Conservation (phyloP, 2,329 filamentous ascomycete genomes). For the Trichoderma asperellum region DNA sequence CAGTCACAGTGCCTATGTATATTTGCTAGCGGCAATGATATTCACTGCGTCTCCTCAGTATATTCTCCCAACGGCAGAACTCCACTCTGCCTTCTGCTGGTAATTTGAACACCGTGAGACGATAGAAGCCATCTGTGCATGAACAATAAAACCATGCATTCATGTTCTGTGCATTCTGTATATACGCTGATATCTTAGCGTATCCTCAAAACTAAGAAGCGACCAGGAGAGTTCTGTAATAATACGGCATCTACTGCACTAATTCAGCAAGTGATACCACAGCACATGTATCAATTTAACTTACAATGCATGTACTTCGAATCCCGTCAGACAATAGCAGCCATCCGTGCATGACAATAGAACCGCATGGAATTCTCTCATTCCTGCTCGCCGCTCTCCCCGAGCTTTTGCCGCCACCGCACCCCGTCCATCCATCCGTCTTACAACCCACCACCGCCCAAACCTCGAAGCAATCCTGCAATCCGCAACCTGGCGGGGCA, state of each 20-base stretch:
- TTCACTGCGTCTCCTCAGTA: too few relatives aligned
- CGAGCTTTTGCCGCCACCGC: not conserved
- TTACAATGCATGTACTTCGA: too few relatives aligned
- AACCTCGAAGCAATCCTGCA: not conserved
- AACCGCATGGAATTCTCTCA: not conserved
- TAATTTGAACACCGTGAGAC: too few relatives aligned
- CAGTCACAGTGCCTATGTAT: too few relatives aligned
- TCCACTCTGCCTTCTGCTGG: too few relatives aligned
- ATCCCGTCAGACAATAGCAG: not conserved
- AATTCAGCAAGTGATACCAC: not conserved
- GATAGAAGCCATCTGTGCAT: too few relatives aligned
- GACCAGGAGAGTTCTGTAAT: not conserved
- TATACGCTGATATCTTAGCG: too few relatives aligned
- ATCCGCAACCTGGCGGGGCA: not conserved
- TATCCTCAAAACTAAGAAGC: too few relatives aligned
- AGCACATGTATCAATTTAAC: not conserved
- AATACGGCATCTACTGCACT: not conserved
- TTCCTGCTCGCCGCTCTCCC: not conserved
- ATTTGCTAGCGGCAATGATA: too few relatives aligned
- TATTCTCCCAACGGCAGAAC: too few relatives aligned
- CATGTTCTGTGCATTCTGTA: too few relatives aligned
- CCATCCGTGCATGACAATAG: not conserved
- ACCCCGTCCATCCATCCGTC: not conserved
- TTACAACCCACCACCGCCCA: not conserved
- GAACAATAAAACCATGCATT: too few relatives aligned